phyloP scores from a whole-genome alignment of 2,329 filamentous ascomycete genomes.

The Pseudogymnoascus sp. region DNA sequence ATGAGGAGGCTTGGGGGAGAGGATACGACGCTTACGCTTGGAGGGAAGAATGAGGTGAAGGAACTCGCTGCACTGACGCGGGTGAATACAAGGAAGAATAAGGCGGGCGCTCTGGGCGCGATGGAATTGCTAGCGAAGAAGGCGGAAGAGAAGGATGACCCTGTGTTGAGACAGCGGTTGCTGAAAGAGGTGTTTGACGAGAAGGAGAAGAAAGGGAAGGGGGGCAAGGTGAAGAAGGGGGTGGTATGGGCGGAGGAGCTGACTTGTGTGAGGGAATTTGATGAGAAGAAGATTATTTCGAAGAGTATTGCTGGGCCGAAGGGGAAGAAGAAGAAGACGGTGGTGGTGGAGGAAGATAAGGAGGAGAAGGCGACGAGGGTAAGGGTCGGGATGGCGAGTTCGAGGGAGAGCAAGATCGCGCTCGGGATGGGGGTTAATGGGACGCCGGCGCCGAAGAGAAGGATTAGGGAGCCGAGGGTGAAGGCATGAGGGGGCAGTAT shows the following conservation, averaged over 20 bases:
- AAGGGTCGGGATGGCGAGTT: conserved; percentile 16
- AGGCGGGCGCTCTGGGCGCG: conserved; percentile 31
- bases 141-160: conserved; percentile 32
- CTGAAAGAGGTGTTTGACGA: conserved; percentile 28
- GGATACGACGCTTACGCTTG: conserved; percentile 22
- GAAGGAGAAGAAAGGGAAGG: conserved; percentile 21
- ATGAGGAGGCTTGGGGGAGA: conserved; percentile 25
- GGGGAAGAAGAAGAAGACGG: conserved; percentile 18
- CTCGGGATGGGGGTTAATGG: conserved; percentile 25
- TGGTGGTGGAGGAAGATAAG: conserved; percentile 18
- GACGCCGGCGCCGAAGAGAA: conserved; percentile 24
- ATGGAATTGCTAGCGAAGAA: conserved; percentile 24
- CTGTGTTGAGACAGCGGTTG: conserved; percentile 29
- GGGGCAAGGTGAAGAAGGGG: conserved; percentile 21
- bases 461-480: conserved; percentile 12
- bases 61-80: conserved; percentile 33
- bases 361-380: conserved; percentile 21
- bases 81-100: conserved; percentile 40
- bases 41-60: not conserved
- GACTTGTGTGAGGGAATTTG: conserved; percentile 22
- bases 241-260: conserved; percentile 27
- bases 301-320: conserved; percentile 15
- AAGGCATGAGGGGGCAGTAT: not conserved
- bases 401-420: conserved; percentile 13
- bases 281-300: conserved; percentile 17